phyloP scores from a whole-genome alignment of 768 basidiomycete species.

The Serpula lacrymans region DNA sequence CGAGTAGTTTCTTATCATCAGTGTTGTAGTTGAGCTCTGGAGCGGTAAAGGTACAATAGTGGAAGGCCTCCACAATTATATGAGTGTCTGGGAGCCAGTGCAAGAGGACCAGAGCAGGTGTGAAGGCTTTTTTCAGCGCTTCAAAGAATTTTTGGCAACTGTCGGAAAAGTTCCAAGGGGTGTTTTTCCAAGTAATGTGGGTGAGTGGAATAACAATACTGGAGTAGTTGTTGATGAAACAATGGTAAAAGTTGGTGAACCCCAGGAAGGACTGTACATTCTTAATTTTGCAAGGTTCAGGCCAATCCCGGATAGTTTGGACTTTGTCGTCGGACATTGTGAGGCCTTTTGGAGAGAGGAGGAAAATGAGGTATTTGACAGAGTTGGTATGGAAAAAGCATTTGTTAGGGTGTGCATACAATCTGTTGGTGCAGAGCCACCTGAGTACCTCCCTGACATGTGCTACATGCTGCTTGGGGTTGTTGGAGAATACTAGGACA shows the following conservation, averaged over 20 bases:
- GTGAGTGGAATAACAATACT: conserved; percentile 27
- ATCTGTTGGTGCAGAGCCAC: conserved; percentile 14
- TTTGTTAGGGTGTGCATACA: conserved; percentile 24
- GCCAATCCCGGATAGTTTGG: conserved; percentile 27
- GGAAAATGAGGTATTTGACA: conserved; percentile 31
- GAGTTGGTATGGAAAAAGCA: conserved; percentile 29
- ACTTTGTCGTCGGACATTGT: conserved; percentile 39
- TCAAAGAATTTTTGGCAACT: conserved; percentile 18
- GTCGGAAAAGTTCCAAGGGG: conserved; percentile 22
- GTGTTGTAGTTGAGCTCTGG: conserved; percentile 44
- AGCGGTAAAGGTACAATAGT: conserved; percentile 37
- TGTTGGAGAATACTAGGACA: conserved; percentile 28
- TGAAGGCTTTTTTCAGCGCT: conserved; percentile 6
- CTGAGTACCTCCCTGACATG: conserved; percentile 19
- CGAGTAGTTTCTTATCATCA: conserved; percentile 46
- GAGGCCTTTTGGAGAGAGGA: conserved; percentile 19
- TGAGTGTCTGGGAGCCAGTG: no score
- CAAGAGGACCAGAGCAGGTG: background rate
- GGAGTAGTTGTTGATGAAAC: conserved; percentile 32
- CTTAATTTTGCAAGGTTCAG: conserved; percentile 17
- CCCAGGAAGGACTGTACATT: conserved; percentile 31
- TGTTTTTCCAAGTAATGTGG: conserved; percentile 22
- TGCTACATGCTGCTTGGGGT: conserved; percentile 11
- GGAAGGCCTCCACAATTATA: no score
- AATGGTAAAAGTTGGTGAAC: conserved; percentile 30